Conservation (phyloP, 371 early-diverging fungal species). For the Mucor indicus region DNA sequence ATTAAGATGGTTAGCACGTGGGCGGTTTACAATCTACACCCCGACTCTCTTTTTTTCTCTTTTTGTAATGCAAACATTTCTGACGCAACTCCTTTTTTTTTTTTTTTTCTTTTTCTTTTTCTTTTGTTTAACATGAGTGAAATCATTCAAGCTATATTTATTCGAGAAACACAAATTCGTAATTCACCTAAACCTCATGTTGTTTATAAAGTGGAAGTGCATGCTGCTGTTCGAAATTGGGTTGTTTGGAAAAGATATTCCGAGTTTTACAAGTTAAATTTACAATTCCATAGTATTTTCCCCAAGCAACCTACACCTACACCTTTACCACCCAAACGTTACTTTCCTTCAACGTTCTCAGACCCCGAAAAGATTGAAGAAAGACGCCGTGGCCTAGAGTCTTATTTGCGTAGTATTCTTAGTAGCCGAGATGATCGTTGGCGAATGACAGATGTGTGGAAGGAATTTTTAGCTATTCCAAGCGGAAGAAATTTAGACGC, state of each 20-base stretch:
- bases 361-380: constrained; percentile 75
- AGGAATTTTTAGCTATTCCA: constrained; percentile 75
- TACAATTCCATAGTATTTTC: constrained; percentile 46
- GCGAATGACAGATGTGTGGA: constrained; percentile 74
- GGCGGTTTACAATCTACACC: too few species aligned
- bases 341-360: constrained; percentile 61
- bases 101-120: neutral
- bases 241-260: constrained; percentile 85
- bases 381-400: constrained; percentile 78
- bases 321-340: constrained; percentile 65
- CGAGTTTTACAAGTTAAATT: constrained; percentile 73
- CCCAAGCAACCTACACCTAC: constrained; percentile 62
- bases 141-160: constrained; percentile 67
- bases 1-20: too few species aligned
- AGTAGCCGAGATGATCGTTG: constrained; percentile 74
- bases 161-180: constrained; percentile 62
- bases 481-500: constrained; percentile 42
- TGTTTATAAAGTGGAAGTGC: constrained; percentile 70
- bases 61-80: too few species aligned
- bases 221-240: constrained; percentile 86
- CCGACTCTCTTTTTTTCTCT: too few species aligned
- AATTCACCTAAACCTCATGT: constrained; percentile 69
- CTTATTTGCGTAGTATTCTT: constrained; percentile 75
- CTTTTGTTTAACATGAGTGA: constrained; percentile 21
- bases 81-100: too few species aligned